Percentiles rank a stretch among this genome's conserved stretches.
Evolutionary conservation across 176 grass and related monocot genomes (phyloP).

Genomic region (Oryza brachyantha): DNA sequence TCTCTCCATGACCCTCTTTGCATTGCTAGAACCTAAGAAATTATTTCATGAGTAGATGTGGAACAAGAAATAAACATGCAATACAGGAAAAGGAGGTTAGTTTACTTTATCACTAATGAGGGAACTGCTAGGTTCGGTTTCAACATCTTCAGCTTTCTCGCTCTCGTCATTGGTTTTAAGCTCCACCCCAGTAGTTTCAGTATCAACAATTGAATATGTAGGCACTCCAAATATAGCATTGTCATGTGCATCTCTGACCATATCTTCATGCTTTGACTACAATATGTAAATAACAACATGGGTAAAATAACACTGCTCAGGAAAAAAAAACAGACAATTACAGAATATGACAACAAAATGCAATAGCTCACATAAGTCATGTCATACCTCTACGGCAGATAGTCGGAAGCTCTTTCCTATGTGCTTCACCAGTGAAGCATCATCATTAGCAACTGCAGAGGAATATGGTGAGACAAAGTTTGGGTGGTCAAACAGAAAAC

Average conservation of each 20-base stretch:
- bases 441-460: slow-evolving; percentile 73
- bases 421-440: slow-evolving; percentile 70
- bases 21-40: slow-evolving; percentile 58
- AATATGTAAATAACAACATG: slow-evolving; percentile 29
- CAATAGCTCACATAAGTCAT: slow-evolving; percentile 14
- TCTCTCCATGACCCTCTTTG: slow-evolving; percentile 90
- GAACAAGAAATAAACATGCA: slow-evolving; percentile 11
- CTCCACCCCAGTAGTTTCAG: slow-evolving; percentile 29
- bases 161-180: slow-evolving; percentile 29
- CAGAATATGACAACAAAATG: slow-evolving; percentile 9
- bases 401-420: slow-evolving; percentile 90
- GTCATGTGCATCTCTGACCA: slow-evolving; percentile 79
- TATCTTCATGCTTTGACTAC: slow-evolving; percentile 77
- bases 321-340: neutral
- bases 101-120: slow-evolving; percentile 70
- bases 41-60: slow-evolving; percentile 22
- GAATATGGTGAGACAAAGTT: neutral
- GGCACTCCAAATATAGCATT: slow-evolving; percentile 88
- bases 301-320: neutral
- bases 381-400: slow-evolving; percentile 81
- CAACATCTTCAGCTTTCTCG: slow-evolving; percentile 24
- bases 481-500: neutral
- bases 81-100: neutral
- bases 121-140: slow-evolving; percentile 31
- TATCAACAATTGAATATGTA: slow-evolving; percentile 37